Evolutionary conservation across 805 yeast species (phyloP).

Genomic region (Lachancea dasiensis): DNA sequence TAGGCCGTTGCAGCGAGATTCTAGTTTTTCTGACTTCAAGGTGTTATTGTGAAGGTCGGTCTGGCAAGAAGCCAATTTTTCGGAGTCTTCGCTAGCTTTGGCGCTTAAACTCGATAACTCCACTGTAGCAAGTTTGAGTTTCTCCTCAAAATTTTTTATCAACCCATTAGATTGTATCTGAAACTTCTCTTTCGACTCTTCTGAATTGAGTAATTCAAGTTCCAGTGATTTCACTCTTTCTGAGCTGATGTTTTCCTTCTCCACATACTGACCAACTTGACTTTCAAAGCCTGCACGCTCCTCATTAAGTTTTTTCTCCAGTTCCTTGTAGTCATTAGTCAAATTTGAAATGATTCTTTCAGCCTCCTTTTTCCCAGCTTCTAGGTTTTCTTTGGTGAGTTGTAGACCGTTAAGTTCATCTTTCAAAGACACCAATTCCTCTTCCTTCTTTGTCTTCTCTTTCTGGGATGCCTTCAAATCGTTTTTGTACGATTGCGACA

Average conservation of each 20-base stretch:
- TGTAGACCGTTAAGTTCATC: too few species aligned
- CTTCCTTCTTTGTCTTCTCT: neutral
- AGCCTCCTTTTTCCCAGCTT: neutral
- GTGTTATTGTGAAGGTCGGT: neutral
- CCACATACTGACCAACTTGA: too few species aligned
- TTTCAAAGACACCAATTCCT: too few species aligned
- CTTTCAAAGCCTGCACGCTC: neutral
- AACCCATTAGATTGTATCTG: too few species aligned
- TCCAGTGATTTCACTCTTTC: neutral
- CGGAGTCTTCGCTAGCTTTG: too few species aligned
- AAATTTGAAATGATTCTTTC: neutral
- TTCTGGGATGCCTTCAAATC: neutral
- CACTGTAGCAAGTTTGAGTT: too few species aligned
- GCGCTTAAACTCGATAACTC: too few species aligned
- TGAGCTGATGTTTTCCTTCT: too few species aligned
- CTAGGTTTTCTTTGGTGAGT: too few species aligned
- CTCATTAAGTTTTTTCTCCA: neutral
- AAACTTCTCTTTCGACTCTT: too few species aligned
- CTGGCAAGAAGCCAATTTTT: neutral
- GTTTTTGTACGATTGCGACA: neutral
- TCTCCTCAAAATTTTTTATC: too few species aligned
- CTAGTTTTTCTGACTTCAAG: constrained; percentile 8
- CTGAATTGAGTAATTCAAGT: too few species aligned
- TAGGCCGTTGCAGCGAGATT: neutral
- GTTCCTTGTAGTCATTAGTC: neutral